These are phyloP conservation scores for Kodamaea fungicola DNA, from an alignment of 1,139 yeast genomes.

Conservation along the genomic window DNA sequence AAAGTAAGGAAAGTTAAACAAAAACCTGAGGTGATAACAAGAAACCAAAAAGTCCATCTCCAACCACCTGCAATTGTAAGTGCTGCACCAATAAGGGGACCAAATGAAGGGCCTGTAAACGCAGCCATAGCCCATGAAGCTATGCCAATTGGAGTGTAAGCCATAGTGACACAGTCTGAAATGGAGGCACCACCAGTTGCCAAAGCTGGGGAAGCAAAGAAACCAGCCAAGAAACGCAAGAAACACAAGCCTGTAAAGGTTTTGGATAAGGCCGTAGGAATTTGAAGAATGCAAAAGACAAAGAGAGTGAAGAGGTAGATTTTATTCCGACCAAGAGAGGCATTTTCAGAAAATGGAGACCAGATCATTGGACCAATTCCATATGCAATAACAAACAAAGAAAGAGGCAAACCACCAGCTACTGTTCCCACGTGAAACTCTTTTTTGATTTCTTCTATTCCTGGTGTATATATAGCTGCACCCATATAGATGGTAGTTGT, in stretches of 20 bases:
- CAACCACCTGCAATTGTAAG: constrained; percentile 25
- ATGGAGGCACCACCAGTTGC: constrained; percentile 37
- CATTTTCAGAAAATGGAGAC: constrained; percentile 36
- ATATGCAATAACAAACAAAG: constrained; percentile 36
- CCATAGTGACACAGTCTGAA: constrained; percentile 23
- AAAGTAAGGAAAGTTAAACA: constrained; percentile 22
- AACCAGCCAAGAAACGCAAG: constrained; percentile 30
- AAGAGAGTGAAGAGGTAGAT: constrained; percentile 27
- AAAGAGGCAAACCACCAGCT: constrained; percentile 30
- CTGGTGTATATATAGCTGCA: constrained; percentile 60
- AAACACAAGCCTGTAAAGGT: constrained; percentile 30
- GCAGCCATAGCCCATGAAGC: constrained; percentile 34
- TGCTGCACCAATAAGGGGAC: constrained; percentile 34
- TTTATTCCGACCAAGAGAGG: constrained; percentile 50
- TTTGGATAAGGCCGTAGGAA: constrained; percentile 24
- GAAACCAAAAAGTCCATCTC: constrained; percentile 41
- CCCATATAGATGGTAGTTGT: constrained; percentile 57
- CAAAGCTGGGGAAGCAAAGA: constrained; percentile 34
- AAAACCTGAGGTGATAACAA: constrained; percentile 27
- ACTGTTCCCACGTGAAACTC: constrained; percentile 23
- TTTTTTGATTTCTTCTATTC: constrained; percentile 28
- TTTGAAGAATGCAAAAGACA: constrained; percentile 29
- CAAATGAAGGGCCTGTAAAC: constrained; percentile 33
- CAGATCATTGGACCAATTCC: constrained; percentile 38
- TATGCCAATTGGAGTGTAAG: constrained; percentile 29